A percentile compares a stretch with the other conserved stretches of the same genome.
Evolutionary conservation across 768 basidiomycete genomes (phyloP).

Genomic region (Gelatoporia subvermispora): DNA sequence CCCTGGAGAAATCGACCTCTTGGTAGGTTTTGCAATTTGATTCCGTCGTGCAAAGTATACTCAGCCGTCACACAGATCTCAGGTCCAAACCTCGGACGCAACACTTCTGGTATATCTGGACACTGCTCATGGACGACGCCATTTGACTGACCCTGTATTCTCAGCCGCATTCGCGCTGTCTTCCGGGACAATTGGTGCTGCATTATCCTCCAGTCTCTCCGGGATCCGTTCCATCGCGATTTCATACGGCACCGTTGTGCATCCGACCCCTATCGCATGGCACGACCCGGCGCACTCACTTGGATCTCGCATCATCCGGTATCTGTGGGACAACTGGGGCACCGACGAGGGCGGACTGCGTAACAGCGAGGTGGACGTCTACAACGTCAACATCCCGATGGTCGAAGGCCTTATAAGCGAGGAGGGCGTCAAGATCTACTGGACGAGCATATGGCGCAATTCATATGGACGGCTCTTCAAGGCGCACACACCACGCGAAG

Average conservation of each 20-base stretch:
- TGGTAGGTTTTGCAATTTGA: slow-evolving; percentile 42
- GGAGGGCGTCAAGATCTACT: slow-evolving; percentile 61
- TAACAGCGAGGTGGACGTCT: slow-evolving; percentile 69
- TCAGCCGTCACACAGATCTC: slow-evolving; percentile 49
- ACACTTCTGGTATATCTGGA: slow-evolving; percentile 60
- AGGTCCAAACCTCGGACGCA: slow-evolving; percentile 82
- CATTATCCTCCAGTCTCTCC: slow-evolving; percentile 74
- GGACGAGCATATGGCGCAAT: slow-evolving; percentile 85
- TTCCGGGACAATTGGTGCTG: slow-evolving; percentile 90
- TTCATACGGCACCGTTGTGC: slow-evolving; percentile 77
- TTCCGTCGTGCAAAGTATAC: background rate
- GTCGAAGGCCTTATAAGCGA: slow-evolving; percentile 57
- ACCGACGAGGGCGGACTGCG: slow-evolving; percentile 53
- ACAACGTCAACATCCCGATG: slow-evolving; percentile 86
- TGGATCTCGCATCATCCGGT: slow-evolving; percentile 57
- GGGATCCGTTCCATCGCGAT: slow-evolving; percentile 75
- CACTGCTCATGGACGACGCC: background rate
- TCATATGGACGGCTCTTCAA: slow-evolving; percentile 81
- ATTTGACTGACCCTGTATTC: background rate
- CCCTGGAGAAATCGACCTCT: slow-evolving; percentile 82
- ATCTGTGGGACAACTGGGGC: slow-evolving; percentile 87
- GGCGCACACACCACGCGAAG: slow-evolving; percentile 22
- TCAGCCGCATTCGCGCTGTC: slow-evolving; percentile 83
- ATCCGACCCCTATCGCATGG: slow-evolving; percentile 56
- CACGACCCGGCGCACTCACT: slow-evolving; percentile 72